A percentile compares a stretch with the other conserved stretches of the same genome.
These are phyloP conservation scores for Penicillium sp. DNA, from an alignment of 2,329 filamentous ascomycete genomes.

Conservation along the genomic window DNA sequence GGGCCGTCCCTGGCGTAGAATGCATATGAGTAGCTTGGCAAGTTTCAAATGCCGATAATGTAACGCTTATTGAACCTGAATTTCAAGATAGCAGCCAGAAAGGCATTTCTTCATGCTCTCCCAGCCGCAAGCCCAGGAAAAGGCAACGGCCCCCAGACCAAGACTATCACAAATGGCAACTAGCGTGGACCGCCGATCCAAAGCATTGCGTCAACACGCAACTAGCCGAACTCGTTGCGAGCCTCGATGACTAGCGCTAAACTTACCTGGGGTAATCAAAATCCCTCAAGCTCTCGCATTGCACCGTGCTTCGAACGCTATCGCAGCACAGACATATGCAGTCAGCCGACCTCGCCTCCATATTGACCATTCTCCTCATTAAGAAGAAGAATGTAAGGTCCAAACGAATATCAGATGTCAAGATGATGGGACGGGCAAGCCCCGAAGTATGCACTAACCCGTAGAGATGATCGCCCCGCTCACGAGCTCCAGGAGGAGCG, in stretches of 20 bases:
- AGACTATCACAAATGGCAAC: neutral
- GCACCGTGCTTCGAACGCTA: slow-evolving; percentile 22
- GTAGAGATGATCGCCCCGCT: neutral
- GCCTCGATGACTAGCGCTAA: neutral
- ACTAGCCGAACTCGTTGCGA: neutral
- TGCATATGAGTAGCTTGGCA: neutral
- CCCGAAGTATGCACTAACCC: neutral
- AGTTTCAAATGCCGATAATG: neutral
- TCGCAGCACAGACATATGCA: slow-evolving; percentile 41
- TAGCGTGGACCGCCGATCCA: neutral
- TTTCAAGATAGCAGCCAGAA: neutral
- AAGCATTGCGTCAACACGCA: slow-evolving; percentile 3
- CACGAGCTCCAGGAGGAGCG: slow-evolving; percentile 2
- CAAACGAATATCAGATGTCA: slow-evolving; percentile 3
- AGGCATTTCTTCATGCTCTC: neutral
- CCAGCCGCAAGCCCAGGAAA: neutral
- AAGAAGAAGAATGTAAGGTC: slow-evolving; percentile 13
- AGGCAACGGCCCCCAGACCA: neutral
- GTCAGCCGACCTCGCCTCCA: slow-evolving; percentile 25
- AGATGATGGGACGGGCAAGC: neutral
- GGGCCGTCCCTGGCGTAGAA: neutral
- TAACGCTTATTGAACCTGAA: neutral
- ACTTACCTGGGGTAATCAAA: slow-evolving; percentile 1
- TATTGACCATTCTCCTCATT: slow-evolving; percentile 14
- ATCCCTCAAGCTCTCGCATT: neutral